Evolutionary conservation across 2,329 filamentous ascomycete species (phyloP).

Genomic region (Botrytis aclada): DNA sequence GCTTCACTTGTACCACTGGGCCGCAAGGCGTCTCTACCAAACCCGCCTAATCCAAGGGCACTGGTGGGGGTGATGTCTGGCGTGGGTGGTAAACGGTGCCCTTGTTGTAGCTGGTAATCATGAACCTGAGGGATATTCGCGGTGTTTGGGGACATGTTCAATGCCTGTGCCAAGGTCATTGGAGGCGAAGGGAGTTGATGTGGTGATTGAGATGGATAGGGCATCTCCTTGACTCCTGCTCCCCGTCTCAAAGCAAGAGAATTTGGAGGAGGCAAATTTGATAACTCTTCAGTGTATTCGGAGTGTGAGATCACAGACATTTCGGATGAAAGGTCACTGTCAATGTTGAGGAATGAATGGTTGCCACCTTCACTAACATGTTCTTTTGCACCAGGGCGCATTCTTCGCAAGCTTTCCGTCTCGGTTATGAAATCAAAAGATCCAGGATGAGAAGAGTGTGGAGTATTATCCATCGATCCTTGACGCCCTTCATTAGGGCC

Average conservation of each 20-base stretch:
- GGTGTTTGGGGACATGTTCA: constrained; percentile 44
- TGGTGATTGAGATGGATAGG: constrained; percentile 31
- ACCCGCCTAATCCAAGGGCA: constrained; percentile 19
- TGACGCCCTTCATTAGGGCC: constrained; percentile 44
- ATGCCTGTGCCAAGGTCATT: constrained; percentile 49
- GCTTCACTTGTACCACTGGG: constrained; percentile 31
- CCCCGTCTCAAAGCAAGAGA: constrained; percentile 37
- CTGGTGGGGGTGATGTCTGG: constrained; percentile 36
- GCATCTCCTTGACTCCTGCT: constrained; percentile 30
- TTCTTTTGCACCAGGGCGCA: constrained; percentile 25
- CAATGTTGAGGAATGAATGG: constrained; percentile 38
- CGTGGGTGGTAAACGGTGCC: constrained; percentile 32
- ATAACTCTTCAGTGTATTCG: constrained; percentile 34
- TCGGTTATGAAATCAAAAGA: constrained; percentile 56
- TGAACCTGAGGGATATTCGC: constrained; percentile 41
- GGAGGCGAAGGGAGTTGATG: constrained; percentile 45
- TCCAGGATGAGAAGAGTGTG: constrained; percentile 38
- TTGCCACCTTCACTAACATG: constrained; percentile 32
- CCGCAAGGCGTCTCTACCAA: constrained; percentile 28
- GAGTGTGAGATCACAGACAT: constrained; percentile 47
- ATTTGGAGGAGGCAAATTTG: constrained; percentile 36
- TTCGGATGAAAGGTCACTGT: constrained; percentile 58
- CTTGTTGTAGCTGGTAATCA: constrained; percentile 21
- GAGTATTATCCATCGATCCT: constrained; percentile 28
- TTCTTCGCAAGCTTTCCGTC: constrained; percentile 47